Evolutionary conservation across 805 yeast species (phyloP).

Genomic region (Brettanomyces sp.): DNA sequence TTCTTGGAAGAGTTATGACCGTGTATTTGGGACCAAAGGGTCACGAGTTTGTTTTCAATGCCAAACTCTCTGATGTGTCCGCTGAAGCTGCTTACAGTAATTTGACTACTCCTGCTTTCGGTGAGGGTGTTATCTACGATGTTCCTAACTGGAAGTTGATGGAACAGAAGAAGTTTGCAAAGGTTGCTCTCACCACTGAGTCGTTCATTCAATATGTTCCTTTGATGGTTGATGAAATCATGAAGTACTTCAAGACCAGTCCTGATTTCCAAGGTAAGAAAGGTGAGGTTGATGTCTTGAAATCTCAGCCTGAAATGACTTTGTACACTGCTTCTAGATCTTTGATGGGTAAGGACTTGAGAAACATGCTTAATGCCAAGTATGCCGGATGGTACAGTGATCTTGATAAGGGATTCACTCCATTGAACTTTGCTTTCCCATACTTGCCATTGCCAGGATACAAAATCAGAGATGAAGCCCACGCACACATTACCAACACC

Average conservation of each 20-base stretch:
- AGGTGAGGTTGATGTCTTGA: constrained; percentile 62
- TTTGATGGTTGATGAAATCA: constrained; percentile 68
- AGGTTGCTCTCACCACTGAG: constrained; percentile 77
- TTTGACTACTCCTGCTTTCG: constrained; percentile 98
- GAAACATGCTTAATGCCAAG: constrained; percentile 68
- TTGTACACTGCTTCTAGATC: constrained; percentile 94
- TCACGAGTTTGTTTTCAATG: constrained; percentile 90
- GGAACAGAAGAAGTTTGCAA: constrained; percentile 98
- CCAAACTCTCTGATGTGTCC: constrained; percentile 79
- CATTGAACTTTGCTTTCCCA: constrained; percentile 92
- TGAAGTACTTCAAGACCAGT: constrained; percentile 51
- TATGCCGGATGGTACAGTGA: constrained; percentile 84
- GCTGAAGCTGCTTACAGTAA: constrained; percentile 96
- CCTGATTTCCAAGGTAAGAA: constrained; percentile 30
- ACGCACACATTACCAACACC: constrained; percentile 65
- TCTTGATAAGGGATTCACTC: constrained; percentile 94
- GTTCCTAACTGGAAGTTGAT: constrained; percentile 88
- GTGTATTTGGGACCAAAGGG: constrained; percentile 97
- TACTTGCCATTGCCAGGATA: constrained; percentile 74
- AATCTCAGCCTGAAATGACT: constrained; percentile 88
- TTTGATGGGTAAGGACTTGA: constrained; percentile 83
- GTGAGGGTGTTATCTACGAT: constrained; percentile 95
- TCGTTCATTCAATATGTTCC: constrained; percentile 85
- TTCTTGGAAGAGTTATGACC: constrained; percentile 88
- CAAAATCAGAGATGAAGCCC: constrained; percentile 81